Conservation (phyloP, 2,329 filamentous ascomycete species). For the Penicillium sp. region DNA sequence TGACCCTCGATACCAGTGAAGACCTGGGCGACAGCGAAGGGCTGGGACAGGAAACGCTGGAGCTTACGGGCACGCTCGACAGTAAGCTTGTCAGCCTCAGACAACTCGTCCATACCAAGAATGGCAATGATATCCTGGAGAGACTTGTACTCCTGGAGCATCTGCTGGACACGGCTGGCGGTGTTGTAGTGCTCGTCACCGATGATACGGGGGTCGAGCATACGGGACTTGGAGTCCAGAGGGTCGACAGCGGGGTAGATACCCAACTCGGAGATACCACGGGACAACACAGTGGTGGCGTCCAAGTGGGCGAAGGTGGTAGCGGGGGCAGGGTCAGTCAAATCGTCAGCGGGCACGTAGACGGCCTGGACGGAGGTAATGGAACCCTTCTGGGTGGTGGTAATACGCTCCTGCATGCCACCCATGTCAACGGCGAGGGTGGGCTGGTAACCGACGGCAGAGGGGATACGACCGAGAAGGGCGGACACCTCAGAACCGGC, state of each 20-base stretch:
- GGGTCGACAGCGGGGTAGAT: slow-evolving; percentile 99
- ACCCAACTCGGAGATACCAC: slow-evolving; percentile 99
- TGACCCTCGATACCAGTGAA: slow-evolving; percentile 82
- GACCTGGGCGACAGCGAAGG: slow-evolving; percentile 80
- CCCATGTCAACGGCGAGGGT: slow-evolving; percentile 98
- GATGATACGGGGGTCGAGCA: slow-evolving; percentile 97
- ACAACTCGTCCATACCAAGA: slow-evolving; percentile 99
- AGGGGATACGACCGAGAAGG: slow-evolving; percentile 98
- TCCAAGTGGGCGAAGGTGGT: slow-evolving; percentile 99
- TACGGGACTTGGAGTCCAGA: slow-evolving; percentile 98
- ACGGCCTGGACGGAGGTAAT: slow-evolving; percentile 99
- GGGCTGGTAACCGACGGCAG: slow-evolving; percentile 99
- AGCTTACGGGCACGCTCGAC: slow-evolving; percentile 99
- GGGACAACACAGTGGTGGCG: slow-evolving; percentile 99
- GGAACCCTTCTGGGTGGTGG: slow-evolving; percentile 98
- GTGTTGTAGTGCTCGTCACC: slow-evolving; percentile 96
- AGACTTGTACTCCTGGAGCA: slow-evolving; percentile 99
- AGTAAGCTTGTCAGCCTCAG: slow-evolving; percentile 97
- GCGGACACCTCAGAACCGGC: slow-evolving; percentile 99
- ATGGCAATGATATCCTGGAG: slow-evolving; percentile 99
- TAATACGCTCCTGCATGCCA: slow-evolving; percentile 99
- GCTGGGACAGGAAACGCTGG: slow-evolving; percentile 99
- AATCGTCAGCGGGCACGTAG: slow-evolving; percentile 99
- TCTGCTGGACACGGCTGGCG: slow-evolving; percentile 94
- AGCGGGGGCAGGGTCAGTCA: slow-evolving; percentile 98